Base-by-base conservation (phyloP, 768 basidiomycete genomes). In the Mycena floridula region DNA sequence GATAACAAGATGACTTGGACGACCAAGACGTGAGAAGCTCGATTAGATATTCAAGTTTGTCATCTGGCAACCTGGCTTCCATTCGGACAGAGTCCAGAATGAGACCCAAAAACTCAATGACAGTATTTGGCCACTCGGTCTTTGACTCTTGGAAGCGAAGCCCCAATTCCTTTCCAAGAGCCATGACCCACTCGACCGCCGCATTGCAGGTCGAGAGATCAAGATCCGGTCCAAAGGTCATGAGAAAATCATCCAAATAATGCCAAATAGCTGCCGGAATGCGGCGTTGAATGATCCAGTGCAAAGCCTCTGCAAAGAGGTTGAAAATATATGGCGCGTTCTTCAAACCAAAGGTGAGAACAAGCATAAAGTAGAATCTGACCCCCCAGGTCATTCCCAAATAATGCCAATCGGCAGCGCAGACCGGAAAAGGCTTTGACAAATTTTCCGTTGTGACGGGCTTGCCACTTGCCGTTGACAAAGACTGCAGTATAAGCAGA, bases 271-370 rank as follows among this genome's bases (percentile, higher is more conserved):
- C 6, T 0, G 59, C 55, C 0, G 61, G 65, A 38, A 68, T 57
- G 43, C 68, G 59, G 7, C 56, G 54, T 15, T 55, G 46, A 13
- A 68, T 59, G 42, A 69, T 68, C 66, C 65, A 70, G 44, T 69
- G 68, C 8, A 68, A 55, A 9, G 28, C 28, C 28, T n/a, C n/a
- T n/a, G n/a, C n/a, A n/a, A n/a, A n/a, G n/a, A n/a, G n/a, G n/a
- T n/a, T n/a, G n/a, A n/a, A 30, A 30, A 30, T 30, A 30, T 30
- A 30, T 9, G 28, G 28, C 16, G 28, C 28, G 2, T 62, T 57
- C 3, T 54, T 47, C 2, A 59, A 45, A 0, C 66, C 64, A 47
- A 70, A 70, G 0, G 47, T 54, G 5, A 68, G 51, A 3, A 66
- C 60, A 4, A 64, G 35, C 21, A 52, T 48, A 26, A 59, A 58